Evolutionary conservation across 1,284 basidiomycete genomes (phyloP), one percentile per base, ranked within the genome.

Genomic region (Agaricales sp.): DNA sequence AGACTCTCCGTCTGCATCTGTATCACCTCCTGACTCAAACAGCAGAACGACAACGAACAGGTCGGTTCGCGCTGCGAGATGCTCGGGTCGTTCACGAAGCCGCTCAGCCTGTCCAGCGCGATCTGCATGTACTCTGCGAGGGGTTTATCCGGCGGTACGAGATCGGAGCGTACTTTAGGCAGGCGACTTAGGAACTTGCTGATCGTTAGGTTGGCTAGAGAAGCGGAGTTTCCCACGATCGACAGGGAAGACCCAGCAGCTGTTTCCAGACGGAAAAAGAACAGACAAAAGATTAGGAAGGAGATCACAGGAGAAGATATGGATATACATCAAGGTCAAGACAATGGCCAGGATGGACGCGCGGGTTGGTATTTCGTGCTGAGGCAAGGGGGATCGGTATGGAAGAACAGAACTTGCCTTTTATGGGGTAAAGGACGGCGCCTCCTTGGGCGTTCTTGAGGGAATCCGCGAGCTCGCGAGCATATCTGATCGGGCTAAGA

Each of bases 11-110:
- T 62, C 57, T 86, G 82, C 21, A 63, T 69, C 56, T 72, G 65
- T 23, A 73, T 61, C 4, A 76, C 64, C 13, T 80, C 76, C 2
- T 67, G 63, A 0, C 76, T 57, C 21, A 83, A 68, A 54, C 79
- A 79, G n/a, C 75, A 82, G 58, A 88, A 88, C 2, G 82, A 84
- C 47, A 87, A 63, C 0, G 78, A 67, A 2, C 75, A 82, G 14
- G 57, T 53, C 4, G 82, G 76, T 55, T 82, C 70, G n/a, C 77
- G 74, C 3, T 64, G 59, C 6, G 67, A 66, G 23, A 81, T 72
- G 8, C 64, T 63, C 2, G 69, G 59, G 56, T 79, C 70, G 19
- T 68, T 71, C 38, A 67, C 65, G 19, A 82, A 63, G 25, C 74
- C 69, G 3, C 76, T 69, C 18, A 87, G 67, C 47, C 65, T 69